Conservation (phyloP, 1,284 basidiomycete species). For the Ceratobasidium sp. region DNA sequence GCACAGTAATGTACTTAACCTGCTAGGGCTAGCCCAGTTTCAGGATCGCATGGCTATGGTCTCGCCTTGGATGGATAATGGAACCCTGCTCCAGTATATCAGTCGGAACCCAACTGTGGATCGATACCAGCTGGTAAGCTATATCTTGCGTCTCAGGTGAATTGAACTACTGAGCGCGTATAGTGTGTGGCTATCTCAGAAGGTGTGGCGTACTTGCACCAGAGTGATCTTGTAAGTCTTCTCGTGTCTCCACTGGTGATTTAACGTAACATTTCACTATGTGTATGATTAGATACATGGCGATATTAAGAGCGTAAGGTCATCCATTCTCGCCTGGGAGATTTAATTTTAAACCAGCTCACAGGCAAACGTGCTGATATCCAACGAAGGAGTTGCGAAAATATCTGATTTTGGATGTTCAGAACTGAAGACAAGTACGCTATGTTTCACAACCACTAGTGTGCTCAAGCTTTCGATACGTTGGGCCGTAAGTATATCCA, state of each 20-base stretch:
- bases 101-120: neutral
- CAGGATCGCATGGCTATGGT: neutral
- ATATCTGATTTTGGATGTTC: slow-evolving; percentile 6
- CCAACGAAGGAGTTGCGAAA: neutral
- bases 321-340: neutral
- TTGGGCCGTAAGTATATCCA: neutral
- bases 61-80: slow-evolving; percentile 25
- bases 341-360: neutral
- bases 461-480: neutral
- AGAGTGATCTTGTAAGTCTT: neutral
- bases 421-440: neutral
- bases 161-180: too few relatives aligned
- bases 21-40: neutral
- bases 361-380: slow-evolving; percentile 8
- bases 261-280: neutral
- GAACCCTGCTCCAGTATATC: neutral
- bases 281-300: neutral
- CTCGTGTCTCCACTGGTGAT: too few relatives aligned
- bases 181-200: neutral
- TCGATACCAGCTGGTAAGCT: neutral
- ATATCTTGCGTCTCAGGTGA: neutral
- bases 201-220: slow-evolving; percentile 3
- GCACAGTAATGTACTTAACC: neutral
- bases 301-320: neutral
- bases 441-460: neutral